phyloP scores from a whole-genome alignment of 345 rosid genomes.

The Dovyalis caffra region DNA sequence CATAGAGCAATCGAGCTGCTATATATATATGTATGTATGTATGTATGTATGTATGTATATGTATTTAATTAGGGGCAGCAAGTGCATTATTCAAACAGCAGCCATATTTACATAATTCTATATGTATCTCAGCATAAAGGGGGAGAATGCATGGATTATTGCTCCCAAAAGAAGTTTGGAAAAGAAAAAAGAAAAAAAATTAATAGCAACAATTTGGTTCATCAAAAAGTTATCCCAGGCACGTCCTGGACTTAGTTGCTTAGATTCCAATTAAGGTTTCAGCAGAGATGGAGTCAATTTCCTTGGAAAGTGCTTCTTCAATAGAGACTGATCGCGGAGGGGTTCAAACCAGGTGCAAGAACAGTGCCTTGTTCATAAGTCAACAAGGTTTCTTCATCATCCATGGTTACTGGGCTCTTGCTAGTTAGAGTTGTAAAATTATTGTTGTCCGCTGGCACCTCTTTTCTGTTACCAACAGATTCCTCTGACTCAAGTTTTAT shows the following conservation, averaged over 20 bases:
- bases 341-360: constrained; percentile 19
- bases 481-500: neutral
- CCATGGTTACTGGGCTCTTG: neutral
- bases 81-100: neutral
- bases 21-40: no score
- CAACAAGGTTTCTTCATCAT: constrained; percentile 9
- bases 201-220: neutral
- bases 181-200: neutral
- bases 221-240: constrained; percentile 5
- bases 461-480: neutral
- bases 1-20: no score
- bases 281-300: constrained; percentile 12
- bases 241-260: neutral
- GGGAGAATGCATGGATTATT: neutral
- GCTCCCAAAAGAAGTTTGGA: neutral
- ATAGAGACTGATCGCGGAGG: neutral
- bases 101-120: neutral
- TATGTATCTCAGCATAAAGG: neutral
- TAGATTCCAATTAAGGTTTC: constrained; percentile 10
- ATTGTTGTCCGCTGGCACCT: neutral
- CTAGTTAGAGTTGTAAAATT: neutral
- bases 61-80: neutral
- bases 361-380: constrained; percentile 13
- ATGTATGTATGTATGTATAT: no score
- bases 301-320: constrained; percentile 14